These are phyloP conservation scores for Skeletonema menzelii DNA, from an alignment of 108 stramenopile genomes.

Conservation along the genomic window DNA sequence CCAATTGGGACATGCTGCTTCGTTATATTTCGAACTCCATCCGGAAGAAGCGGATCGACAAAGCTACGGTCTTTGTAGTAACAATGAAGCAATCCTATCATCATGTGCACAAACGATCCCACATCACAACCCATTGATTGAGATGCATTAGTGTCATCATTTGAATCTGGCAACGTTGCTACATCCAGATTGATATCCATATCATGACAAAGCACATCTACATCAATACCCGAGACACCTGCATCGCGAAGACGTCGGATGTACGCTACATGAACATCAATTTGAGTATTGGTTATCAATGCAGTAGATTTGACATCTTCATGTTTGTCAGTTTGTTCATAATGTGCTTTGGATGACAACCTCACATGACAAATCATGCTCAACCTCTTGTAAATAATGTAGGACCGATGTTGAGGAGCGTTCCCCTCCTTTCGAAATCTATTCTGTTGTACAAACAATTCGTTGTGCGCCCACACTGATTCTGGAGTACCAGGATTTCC, in stretches of 20 bases:
- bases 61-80: constrained; percentile 72
- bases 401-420: constrained; percentile 32
- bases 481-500: constrained; percentile 70
- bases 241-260: constrained; percentile 67
- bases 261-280: constrained; percentile 69
- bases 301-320: not conserved
- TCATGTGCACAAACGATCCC: constrained; percentile 24
- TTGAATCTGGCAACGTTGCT: constrained; percentile 33
- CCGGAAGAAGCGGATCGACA: constrained; percentile 64
- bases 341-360: constrained; percentile 7
- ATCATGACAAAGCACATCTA: constrained; percentile 58
- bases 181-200: constrained; percentile 57
- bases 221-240: constrained; percentile 60
- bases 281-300: constrained; percentile 21
- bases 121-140: constrained; percentile 20
- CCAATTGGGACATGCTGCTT: not conserved
- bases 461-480: constrained; percentile 76
- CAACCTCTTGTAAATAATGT: constrained; percentile 71
- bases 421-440: not conserved
- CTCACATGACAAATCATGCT: constrained; percentile 35
- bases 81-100: constrained; percentile 49
- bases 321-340: not conserved
- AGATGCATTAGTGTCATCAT: not conserved
- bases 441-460: constrained; percentile 26
- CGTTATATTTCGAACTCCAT: not conserved